Conservation (phyloP, 768 basidiomycete species). For the Suillus subaureus region DNA sequence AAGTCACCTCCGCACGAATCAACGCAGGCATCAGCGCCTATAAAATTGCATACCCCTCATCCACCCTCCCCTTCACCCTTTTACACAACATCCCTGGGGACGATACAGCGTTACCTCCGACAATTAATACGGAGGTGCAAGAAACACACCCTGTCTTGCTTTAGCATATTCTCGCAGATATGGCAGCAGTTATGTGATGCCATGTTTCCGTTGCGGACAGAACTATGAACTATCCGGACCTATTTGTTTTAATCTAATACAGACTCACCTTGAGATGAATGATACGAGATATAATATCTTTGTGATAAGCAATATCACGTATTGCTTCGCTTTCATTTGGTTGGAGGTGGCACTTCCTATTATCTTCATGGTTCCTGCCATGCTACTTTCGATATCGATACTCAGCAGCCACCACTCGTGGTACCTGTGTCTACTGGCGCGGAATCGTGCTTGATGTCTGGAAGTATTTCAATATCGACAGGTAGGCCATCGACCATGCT, state of each 20-base stretch:
- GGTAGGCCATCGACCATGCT: conserved; percentile 48
- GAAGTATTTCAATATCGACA: conserved; percentile 47
- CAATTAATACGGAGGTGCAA: conserved; percentile 22
- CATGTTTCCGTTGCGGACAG: conserved; percentile 26
- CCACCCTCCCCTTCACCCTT: neutral
- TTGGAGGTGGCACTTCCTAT: neutral
- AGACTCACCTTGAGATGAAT: neutral
- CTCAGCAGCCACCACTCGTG: conserved; percentile 46
- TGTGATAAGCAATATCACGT: neutral
- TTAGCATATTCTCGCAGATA: conserved; percentile 22
- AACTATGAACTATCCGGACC: conserved; percentile 22
- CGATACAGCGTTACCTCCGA: conserved; percentile 15
- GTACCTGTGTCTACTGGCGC: conserved; percentile 53
- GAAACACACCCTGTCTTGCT: conserved; percentile 22
- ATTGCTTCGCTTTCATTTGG: neutral
- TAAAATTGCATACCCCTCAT: neutral
- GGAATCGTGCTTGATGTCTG: conserved; percentile 2
- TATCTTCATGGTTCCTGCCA: neutral
- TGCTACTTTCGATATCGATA: conserved; percentile 40
- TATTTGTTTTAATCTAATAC: neutral
- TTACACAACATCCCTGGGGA: conserved; percentile 14
- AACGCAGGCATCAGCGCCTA: neutral
- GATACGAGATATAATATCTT: neutral
- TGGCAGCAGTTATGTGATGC: conserved; percentile 22
- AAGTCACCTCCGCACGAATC: neutral